A percentile compares a stretch with the other conserved stretches of the same genome.
Conservation (phyloP, 495 filamentous ascomycete genomes). For the Penicillium mononematosum region DNA sequence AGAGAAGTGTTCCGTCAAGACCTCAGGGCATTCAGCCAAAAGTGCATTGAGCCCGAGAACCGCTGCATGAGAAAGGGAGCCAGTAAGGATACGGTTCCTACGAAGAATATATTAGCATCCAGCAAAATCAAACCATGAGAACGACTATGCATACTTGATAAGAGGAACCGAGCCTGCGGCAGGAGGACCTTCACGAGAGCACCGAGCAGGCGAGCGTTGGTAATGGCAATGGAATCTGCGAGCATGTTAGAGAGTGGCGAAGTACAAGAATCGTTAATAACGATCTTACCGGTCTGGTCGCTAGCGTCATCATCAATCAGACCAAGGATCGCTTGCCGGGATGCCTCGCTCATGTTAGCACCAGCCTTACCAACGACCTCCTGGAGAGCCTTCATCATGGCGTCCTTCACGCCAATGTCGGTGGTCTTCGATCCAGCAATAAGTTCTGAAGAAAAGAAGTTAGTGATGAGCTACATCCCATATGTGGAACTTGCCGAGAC, state of each 20-base stretch:
- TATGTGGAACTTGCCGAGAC: background rate
- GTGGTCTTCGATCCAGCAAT: constrained; percentile 89
- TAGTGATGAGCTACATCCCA: background rate
- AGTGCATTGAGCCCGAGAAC: constrained; percentile 86
- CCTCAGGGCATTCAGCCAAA: constrained; percentile 70
- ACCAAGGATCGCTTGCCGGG: constrained; percentile 73
- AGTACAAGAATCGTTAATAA: background rate
- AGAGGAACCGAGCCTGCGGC: constrained; percentile 61
- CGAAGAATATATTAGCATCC: constrained; percentile 12
- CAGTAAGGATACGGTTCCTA: constrained; percentile 70
- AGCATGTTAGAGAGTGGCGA: background rate
- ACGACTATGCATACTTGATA: constrained; percentile 58
- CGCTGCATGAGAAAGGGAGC: constrained; percentile 63
- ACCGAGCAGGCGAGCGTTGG: constrained; percentile 83
- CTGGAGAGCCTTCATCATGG: constrained; percentile 95
- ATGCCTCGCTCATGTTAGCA: constrained; percentile 87
- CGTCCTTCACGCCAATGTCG: constrained; percentile 85
- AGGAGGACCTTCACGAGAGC: constrained; percentile 81
- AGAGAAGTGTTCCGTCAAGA: constrained; percentile 62
- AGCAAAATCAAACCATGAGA: background rate
- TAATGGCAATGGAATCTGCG: constrained; percentile 73
- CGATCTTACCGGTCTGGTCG: constrained; percentile 59
- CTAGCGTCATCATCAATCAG: constrained; percentile 84
- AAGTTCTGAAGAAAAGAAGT: constrained; percentile 58
- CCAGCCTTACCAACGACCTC: constrained; percentile 96